phyloP scores from a whole-genome alignment of 257 asterid genomes.

The Paraleonurus japonicus region DNA sequence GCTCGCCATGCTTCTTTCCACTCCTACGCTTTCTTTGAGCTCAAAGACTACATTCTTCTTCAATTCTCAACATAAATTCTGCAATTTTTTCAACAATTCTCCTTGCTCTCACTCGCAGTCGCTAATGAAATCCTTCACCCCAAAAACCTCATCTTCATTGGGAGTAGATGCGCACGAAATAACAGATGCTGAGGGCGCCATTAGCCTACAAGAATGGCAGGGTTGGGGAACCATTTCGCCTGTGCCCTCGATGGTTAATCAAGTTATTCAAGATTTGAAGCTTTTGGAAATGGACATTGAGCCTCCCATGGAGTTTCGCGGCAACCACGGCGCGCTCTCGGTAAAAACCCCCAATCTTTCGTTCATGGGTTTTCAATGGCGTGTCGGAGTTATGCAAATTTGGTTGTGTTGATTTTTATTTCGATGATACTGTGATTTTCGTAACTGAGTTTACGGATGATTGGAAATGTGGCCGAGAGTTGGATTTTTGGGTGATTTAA shows the following conservation, averaged over 20 bases:
- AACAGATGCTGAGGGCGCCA: conserved; percentile 32
- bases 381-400: background rate
- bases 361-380: background rate
- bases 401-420: conserved; percentile 12
- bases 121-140: conserved; percentile 30
- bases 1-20: conserved; percentile 13
- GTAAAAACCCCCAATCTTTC: conserved; percentile 31
- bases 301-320: conserved; percentile 64
- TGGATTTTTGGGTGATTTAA: conserved; percentile 2
- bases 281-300: conserved; percentile 57
- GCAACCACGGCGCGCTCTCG: conserved; percentile 78
- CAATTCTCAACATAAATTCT: conserved; percentile 16
- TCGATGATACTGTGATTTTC: conserved; percentile 7
- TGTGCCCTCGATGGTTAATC: conserved; percentile 74
- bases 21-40: conserved; percentile 13
- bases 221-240: conserved; percentile 82
- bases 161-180: conserved; percentile 19
- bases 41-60: conserved; percentile 26
- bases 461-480: background rate
- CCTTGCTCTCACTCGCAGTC: conserved; percentile 28
- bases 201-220: conserved; percentile 88
- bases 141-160: conserved; percentile 18
- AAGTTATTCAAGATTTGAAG: conserved; percentile 74
- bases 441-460: background rate
- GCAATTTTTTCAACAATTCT: conserved; percentile 23